These are phyloP conservation scores for Fusarium oxysporum DNA, from an alignment of 2,329 filamentous ascomycete genomes.

Conservation along the genomic window DNA sequence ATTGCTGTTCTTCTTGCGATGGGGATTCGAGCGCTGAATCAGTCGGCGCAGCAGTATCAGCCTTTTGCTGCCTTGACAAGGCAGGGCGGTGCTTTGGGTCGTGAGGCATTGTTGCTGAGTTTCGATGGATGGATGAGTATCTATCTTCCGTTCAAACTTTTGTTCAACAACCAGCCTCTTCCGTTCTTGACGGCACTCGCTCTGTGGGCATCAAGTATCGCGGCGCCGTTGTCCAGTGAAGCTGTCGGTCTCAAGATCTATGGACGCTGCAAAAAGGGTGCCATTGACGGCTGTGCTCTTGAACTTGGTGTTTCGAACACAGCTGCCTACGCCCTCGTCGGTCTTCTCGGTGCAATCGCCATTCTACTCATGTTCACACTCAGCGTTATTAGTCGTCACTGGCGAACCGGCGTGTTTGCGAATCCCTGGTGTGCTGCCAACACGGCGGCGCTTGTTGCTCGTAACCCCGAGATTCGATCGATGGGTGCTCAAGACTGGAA, in stretches of 20 bases:
- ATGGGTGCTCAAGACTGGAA: conserved; percentile 27
- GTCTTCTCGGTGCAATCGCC: conserved; percentile 12
- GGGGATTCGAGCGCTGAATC: conserved; percentile 55
- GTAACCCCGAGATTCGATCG: conserved; percentile 33
- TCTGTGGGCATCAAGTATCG: conserved; percentile 17
- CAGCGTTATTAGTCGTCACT: conserved; percentile 31
- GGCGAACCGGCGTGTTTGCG: conserved; percentile 37
- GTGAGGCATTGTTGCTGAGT: conserved; percentile 56
- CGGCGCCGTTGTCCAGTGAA: conserved; percentile 37
- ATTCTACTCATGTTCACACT: conserved; percentile 20
- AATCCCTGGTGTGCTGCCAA: conserved; percentile 39
- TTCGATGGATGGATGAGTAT: conserved; percentile 54
- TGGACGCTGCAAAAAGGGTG: conserved; percentile 26
- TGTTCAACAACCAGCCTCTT: conserved; percentile 52
- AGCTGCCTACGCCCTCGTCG: conserved; percentile 29
- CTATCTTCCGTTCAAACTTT: conserved; percentile 49
- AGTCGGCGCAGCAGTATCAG: conserved; percentile 55
- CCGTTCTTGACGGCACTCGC: conserved; percentile 32
- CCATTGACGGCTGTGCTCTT: conserved; percentile 36
- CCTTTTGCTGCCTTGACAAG: conserved; percentile 57
- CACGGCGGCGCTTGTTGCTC: conserved; percentile 34
- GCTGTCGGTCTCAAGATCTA: conserved; percentile 41
- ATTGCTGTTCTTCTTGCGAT: conserved; percentile 54
- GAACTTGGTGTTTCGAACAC: conserved; percentile 33
- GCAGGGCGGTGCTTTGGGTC: conserved; percentile 52